Base-by-base conservation (phyloP, 768 basidiomycete genomes). In the Mycena polygramma region DNA sequence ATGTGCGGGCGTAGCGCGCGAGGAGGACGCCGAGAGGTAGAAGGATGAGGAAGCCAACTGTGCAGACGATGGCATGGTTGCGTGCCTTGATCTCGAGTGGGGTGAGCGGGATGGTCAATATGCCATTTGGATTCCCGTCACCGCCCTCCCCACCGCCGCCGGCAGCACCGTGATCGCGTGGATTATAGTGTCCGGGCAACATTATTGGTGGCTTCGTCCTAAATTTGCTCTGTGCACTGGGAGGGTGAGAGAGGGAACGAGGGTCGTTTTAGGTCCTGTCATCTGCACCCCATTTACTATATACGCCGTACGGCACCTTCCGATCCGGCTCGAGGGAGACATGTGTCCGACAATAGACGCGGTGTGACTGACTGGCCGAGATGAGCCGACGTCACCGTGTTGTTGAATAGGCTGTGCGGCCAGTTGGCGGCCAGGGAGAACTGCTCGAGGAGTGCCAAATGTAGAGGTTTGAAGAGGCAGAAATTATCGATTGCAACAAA, bases 21-120 rank as follows among this genome's bases (percentile, higher is more conserved):
- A 89, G 78, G 70, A 91, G 79, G 14, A 82, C 84, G n/a, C 91
- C 90, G 37, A 87, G 66, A 5, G 90, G 91, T 11, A 92, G 83
- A 20, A 91, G 73, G 58, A 90, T 78, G 57, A 91, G 78, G 75
- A 89, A 90, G 2, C 88, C 90, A 41, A 83, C 78, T 0, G 85
- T 76, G 71, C 84, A 86, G 13, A 91, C 79, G 45, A 88, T 77
- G 26, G 84, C 91, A 77, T 92, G 91, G 37, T 77, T 84, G 64
- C 77, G 82, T 17, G 81, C 81, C 43, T 78, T 76, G 59, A 72
- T 72, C 71, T 87, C 85, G 13, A 80, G n/a, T 19, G 76, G 61
- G 2, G 52, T 59, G 52, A 82, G 72, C 30, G 77, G 75, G 24
- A 76, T 57, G 30, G 36, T 14, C 6, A 61, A 3, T 26, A 15